Evolutionary conservation across 805 yeast species (phyloP).

Genomic region (Maudiozyma pseudohumilis): DNA sequence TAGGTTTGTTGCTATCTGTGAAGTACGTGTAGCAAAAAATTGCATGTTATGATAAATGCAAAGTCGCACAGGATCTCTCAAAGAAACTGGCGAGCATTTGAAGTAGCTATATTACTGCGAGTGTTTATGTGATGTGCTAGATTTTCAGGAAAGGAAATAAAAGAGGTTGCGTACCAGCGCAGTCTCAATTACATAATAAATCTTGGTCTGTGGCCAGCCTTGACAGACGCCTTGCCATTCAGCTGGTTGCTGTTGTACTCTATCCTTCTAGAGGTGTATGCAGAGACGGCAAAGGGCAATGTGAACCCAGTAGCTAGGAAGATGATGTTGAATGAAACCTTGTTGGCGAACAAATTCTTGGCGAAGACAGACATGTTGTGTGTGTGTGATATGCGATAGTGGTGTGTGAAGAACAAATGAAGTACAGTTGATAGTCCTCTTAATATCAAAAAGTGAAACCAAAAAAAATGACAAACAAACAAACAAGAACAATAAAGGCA

Average conservation of each 20-base stretch:
- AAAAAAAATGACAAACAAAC: no score
- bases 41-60: neutral
- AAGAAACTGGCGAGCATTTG: no score
- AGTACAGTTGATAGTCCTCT: no score
- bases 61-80: neutral
- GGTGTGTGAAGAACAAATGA: neutral
- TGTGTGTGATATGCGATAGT: neutral
- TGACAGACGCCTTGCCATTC: slow-evolving; percentile 5
- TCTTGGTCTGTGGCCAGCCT: slow-evolving; percentile 17
- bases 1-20: neutral
- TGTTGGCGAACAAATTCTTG: neutral
- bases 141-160: no score
- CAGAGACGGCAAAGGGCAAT: slow-evolving; percentile 21
- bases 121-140: no score
- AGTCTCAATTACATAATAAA: neutral
- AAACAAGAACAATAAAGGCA: no score
- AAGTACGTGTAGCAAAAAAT: neutral
- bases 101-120: no score
- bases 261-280: slow-evolving; percentile 7
- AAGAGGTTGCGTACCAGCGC: no score
- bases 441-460: no score
- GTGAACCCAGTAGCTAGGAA: slow-evolving; percentile 13
- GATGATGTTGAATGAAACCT: neutral
- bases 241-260: slow-evolving; percentile 6
- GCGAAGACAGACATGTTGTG: neutral